Percentiles rank a stretch among this genome's conserved stretches.
These are phyloP conservation scores for Begonia loranthoides DNA, from an alignment of 306 rosid genomes.

Conservation along the genomic window DNA sequence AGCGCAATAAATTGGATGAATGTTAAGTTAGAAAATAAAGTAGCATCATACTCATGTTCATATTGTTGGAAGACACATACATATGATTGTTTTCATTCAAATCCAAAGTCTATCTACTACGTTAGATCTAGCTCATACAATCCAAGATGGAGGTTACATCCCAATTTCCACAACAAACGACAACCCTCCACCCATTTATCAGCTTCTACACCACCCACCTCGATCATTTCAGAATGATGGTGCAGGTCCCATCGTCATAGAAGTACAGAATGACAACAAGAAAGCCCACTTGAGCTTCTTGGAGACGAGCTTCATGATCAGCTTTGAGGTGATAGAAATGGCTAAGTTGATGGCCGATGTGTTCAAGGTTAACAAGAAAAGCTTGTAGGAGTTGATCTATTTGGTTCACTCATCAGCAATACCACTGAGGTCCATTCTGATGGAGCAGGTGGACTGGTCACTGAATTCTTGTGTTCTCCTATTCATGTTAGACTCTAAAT, in stretches of 20 bases:
- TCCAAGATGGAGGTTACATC: too few relatives aligned
- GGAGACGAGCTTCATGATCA: conserved; percentile 26
- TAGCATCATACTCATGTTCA: too few relatives aligned
- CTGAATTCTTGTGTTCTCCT: too few relatives aligned
- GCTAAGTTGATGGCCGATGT: conserved; percentile 30
- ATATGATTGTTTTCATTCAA: too few relatives aligned
- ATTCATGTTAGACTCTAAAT: too few relatives aligned
- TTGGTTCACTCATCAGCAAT: conserved; percentile 27
- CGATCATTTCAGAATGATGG: conserved; percentile 20
- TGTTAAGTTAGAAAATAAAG: too few relatives aligned
- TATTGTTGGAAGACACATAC: too few relatives aligned
- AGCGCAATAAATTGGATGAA: too few relatives aligned
- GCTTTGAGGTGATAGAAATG: conserved; percentile 31
- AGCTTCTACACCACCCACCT: conserved; percentile 34
- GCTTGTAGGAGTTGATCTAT: conserved; percentile 20
- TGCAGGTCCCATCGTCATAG: conserved; percentile 26
- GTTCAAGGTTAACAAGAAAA: conserved; percentile 41
- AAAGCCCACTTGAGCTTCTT: conserved; percentile 62
- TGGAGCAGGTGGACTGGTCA: conserved; percentile 26
- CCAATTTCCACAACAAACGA: too few relatives aligned
- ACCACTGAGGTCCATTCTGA: conserved; percentile 37
- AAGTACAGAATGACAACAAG: conserved; percentile 56
- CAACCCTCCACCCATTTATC: too few relatives aligned
- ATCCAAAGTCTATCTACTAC: too few relatives aligned
- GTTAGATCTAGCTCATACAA: too few relatives aligned